phyloP scores from a whole-genome alignment of 352 stramenopile species.

The Thalassiosira hispida region DNA sequence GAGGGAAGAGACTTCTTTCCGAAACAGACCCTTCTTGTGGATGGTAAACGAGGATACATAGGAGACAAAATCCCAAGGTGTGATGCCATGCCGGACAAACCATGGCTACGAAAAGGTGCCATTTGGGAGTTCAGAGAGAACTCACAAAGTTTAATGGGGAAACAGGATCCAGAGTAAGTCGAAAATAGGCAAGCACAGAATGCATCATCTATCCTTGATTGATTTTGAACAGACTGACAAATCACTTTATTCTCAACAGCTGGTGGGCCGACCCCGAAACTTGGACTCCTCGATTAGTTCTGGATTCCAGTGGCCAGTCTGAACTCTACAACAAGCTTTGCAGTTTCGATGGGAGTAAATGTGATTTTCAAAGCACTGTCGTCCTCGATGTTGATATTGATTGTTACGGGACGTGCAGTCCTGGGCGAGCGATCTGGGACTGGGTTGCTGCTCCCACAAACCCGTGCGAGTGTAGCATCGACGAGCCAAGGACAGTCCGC shows the following conservation, averaged over 20 bases:
- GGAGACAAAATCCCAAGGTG: conserved; percentile 65
- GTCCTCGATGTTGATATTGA: conserved; percentile 49
- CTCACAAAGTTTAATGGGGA: conserved; percentile 35
- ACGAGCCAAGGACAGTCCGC: conserved; percentile 49
- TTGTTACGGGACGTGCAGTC: conserved; percentile 49
- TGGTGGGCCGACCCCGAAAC: conserved; percentile 31
- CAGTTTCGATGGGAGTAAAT: conserved; percentile 33
- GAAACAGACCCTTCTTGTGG: conserved; percentile 39
- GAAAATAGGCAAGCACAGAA: too few species aligned
- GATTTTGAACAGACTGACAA: neutral
- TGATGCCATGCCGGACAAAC: conserved; percentile 47
- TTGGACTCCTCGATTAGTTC: conserved; percentile 35
- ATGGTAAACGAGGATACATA: conserved; percentile 59
- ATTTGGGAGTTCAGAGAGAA: conserved; percentile 48
- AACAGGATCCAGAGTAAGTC: conserved; percentile 47
- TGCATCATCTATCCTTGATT: neutral
- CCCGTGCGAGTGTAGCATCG: conserved; percentile 57
- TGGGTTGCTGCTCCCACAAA: neutral
- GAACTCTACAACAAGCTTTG: conserved; percentile 57
- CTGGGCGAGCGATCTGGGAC: conserved; percentile 28
- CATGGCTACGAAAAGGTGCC: conserved; percentile 52
- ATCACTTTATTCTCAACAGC: neutral
- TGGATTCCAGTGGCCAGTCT: conserved; percentile 36
- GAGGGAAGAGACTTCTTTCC: conserved; percentile 57
- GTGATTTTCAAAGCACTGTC: conserved; percentile 51